Base-by-base conservation (phyloP, 2,329 filamentous ascomycete species). In the Knoxdaviesia capensis region DNA sequence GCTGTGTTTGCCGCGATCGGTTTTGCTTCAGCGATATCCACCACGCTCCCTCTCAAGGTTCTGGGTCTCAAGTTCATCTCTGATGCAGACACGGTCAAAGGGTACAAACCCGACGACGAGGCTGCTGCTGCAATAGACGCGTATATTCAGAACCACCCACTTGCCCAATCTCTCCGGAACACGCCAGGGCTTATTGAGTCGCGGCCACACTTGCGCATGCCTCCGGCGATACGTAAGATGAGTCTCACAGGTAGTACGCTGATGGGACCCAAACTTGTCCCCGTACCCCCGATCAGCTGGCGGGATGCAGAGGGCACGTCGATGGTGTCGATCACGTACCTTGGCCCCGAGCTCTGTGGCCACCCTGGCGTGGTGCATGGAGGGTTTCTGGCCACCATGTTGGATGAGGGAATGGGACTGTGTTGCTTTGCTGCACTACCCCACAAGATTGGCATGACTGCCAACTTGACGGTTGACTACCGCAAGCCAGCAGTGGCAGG, bases 331-430 rank as follows among this genome's bases (percentile, higher is more conserved):
- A 69, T 96, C 36, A 69, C 77, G 42, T 87, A 45, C 36, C 39
- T 94, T 0, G 88, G 88, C 2, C 61, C 68, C 3, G 77, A 83
- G 51, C 64, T 96, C 36, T 94, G 85, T 55, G 88, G 88, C 2
- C 87, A 96, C 57, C 82, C 84, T 5, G 85, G 82, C 3, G 84
- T 96, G 47, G 72, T 94, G 6, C 90, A 96, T 56, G 88, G 88
- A 41, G 88, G 88, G 0, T 63, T 94, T 48, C 64, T 96, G 44
- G 88, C 88, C n/a, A 94, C 88, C 8, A 69, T 96, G 56, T 64
- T 96, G 42, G 88, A 96, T 54, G 88, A 96, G 58, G 85, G 84
- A 0, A 64, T 96, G 37, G 88, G 82, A 32, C 69, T 85, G 43
- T 92, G 84, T 58, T 92, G 83, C 54, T 94, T 96, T 59, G 77